Evolutionary conservation across 257 asterid genomes (phyloP), one percentile per base, ranked within the genome.

Genomic region (Ophiorrhiza pumila): DNA sequence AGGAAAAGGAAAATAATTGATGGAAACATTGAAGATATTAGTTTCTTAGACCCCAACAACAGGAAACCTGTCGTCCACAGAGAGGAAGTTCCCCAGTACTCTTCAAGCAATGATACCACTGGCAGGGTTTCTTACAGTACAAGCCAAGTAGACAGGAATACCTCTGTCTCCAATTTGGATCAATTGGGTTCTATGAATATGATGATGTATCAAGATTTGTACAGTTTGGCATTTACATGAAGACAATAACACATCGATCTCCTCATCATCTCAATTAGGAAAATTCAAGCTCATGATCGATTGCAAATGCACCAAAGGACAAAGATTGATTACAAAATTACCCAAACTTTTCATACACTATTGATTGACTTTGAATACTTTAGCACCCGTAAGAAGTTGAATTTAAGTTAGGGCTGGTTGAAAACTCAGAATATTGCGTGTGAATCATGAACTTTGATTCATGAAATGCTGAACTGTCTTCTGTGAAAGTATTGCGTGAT

Each of bases 121-220:
- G 75, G 68, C 15, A 60, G 39, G 7, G 65, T 43, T 27, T 71
- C 56, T 32, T 56, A 12, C 41, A 31, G 73, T 34, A 7, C 43
- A 34, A 23, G 27, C 53, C 65, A 55, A 20, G 10, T 55, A 66
- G 66, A 57, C 37, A 27, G 1, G 27, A 39, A 58, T 39, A 58
- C 14, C 58, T 7, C 35, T 32, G 29, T 25, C 68, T 9, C 23
- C 35, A 41, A 6, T 47, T 25, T 5, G 41, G 76, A 59, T 43
- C 47, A 71, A 13, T 20, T 37, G 27, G 42, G 72, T 34, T 34
- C 62, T 15, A 56, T 20, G 42, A 46, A 46, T 46, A 46, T 46
- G 31, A 45, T 43, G 46, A 71, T 43, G 76, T 43, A 58, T 45
- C 69, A 20, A 71, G 76, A 59, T 15, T n/a, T 59, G 17, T 71